Base-by-base conservation (phyloP, 2,329 filamentous ascomycete genomes). In the Fusarium heterosporum region DNA sequence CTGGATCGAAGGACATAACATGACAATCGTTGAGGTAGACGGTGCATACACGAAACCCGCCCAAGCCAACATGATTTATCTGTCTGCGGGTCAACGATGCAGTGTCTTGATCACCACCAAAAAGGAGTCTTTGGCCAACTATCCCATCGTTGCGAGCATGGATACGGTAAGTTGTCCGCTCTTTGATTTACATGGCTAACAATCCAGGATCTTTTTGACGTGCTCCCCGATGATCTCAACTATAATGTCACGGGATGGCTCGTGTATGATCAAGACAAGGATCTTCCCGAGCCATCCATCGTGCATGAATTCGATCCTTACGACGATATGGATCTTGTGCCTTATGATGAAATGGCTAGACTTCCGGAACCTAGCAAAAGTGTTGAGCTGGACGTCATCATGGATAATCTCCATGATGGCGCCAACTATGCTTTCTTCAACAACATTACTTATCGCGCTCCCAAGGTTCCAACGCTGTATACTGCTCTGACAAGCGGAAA, bases 391-490 rank as follows among this genome's bases (percentile, higher is more conserved):
- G 81, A 86, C 62, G 83, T 92, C 28, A 85, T 87, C 77, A 88
- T 88, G 82, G 81, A 85, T 67, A 87, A 87, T 49, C 82, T 90
- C 4, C 80, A 81, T 17, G 83, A 92, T 60, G 89, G 90, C 7
- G 84, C 84, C 48, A 83, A 83, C 74, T 83, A 83, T 56, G 89
- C 87, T 61, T 89, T 89, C 78, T 87, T 92, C 80, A 94, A 95
- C 81, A 89, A 92, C 76, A 87, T 93, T 65, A 93, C 91, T 29
- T 97, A 94, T 76, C 85, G 86, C 5, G 55, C 79, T 0, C 92
- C 91, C 47, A 92, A 92, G 75, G 93, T 96, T 0, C 93, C 93
- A 0, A 89, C 90, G 0, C 82, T 97, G 0, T 96, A 93, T 81
- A 93, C 90, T 1, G 92, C 85, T 2, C 82, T 96, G 5, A 88